Evolutionary conservation across 192 early-diverging fungal species (phyloP), one percentile per base, ranked within the genome.

Genomic region (Rhizophagus sp.): DNA sequence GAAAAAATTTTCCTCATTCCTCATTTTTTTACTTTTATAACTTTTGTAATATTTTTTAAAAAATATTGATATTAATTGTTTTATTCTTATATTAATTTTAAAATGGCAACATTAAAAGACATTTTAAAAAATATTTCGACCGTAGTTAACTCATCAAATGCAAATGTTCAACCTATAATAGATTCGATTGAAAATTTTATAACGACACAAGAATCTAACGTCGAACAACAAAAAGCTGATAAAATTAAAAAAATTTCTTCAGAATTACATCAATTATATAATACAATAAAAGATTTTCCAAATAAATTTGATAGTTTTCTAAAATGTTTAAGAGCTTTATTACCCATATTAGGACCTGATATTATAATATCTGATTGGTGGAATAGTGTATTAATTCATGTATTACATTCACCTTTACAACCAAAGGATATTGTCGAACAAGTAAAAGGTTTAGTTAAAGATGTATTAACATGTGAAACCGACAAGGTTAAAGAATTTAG

Each of bases 361-460:
- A 71, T 82, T 33, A 44, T 86, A 30, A 83, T 86, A 24, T 2
- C 73, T 2, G 82, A 86, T 49, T 86, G 82, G 82, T 86, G 82
- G 82, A 79, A 83, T 62, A 75, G 72, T 12, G 76, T 86, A 13
- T 81, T 86, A 34, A 61, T 81, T 62, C 82, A 81, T 1, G 78
- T 81, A 6, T 74, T 86, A 3, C 78, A 83, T 33, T 64, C 75
- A 15, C 62, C 61, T n/a, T 24, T 44, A 24, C 75, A 76, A 25
- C 61, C 75, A 19, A 76, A 76, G 25, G 61, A 65, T n/a, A 76
- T 65, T 65, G 39, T 76, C 9, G 75, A 76, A 63, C 62, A 76
- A 76, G 63, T 44, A 3, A 76, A 76, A 47, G 44, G 41, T 11
- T 62, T 76, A 41, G 25, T 44, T 65, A 15, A 33, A n/a, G 75